These are phyloP conservation scores for Coffea eugenioides DNA, from an alignment of 257 asterid species.

Conservation along the genomic window DNA sequence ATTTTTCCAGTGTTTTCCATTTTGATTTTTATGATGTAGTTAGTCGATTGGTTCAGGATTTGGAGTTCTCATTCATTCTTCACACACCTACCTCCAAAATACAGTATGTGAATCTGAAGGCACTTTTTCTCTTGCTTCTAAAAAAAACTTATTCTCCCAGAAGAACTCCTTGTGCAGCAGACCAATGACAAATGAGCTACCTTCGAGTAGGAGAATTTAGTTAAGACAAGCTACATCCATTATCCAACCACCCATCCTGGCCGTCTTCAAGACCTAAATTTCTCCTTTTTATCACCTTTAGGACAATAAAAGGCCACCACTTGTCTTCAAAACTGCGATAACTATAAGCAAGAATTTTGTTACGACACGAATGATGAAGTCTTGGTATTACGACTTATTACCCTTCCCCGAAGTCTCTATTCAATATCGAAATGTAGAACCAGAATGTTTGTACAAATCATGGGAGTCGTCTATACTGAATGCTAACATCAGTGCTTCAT, in stretches of 20 bases:
- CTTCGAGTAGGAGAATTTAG: too few relatives aligned
- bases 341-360: too few relatives aligned
- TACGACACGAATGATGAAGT: not conserved
- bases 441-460: not conserved
- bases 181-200: too few relatives aligned
- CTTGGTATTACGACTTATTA: not conserved
- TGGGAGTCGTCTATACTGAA: not conserved
- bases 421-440: not conserved
- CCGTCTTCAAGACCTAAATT: not conserved
- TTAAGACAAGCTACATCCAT: too few relatives aligned
- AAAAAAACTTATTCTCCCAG: too few relatives aligned
- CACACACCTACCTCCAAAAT: too few relatives aligned
- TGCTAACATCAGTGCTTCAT: not conserved
- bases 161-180: too few relatives aligned
- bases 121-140: too few relatives aligned
- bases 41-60: not conserved
- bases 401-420: not conserved
- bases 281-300: not conserved
- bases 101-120: too few relatives aligned
- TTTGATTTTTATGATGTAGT: not conserved
- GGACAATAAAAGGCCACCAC: not conserved
- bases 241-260: too few relatives aligned
- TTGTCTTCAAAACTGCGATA: not conserved
- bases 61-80: too few relatives aligned
- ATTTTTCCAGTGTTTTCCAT: not conserved